Evolutionary conservation across 2,329 filamentous ascomycete species (phyloP), one percentile per base, ranked within the genome.

Genomic region (Clarireedia homoeocarpa): DNA sequence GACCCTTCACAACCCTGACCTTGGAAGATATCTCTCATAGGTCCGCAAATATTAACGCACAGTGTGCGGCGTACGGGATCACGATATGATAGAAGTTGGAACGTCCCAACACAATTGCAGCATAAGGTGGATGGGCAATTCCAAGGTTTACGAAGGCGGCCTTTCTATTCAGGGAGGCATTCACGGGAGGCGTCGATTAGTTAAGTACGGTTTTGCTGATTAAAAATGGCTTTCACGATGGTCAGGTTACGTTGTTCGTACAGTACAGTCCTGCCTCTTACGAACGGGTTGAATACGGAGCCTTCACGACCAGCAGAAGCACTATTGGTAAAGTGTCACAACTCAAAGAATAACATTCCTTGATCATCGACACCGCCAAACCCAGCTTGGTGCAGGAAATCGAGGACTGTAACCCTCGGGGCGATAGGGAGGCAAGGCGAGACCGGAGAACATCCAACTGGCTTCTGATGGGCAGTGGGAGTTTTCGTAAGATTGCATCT

Each of bases 1-100:
- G 30, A 34, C 30, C 30, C 30, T 34, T 34, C 30, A 34, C 30
- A 34, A 34, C 30, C 30, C 30, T 34, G 30, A 12, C 30, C 51
- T 54, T 54, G 39, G 44, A 54, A 49, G 51, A 49, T 53, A 44
- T 51, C 38, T 51, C 38, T 51, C 34, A 26, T 47, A 36, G 27
- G 20, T 53, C 34, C 27, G 23, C n/a, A 23, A 34, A 14, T 34
- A 34, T 34, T 34, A 34, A 34, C 30, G 30, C 30, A 34, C 30
- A 34, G 30, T 34, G 30, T 34, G 30, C 30, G 30, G 30, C 30
- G 30, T 34, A 34, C 30, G 30, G 42, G 17, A 15, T 40, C 38
- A 34, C 14, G 36, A 42, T 49, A n/a, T 54, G 52, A 54, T 49
- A 54, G 45, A 54, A 39, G 38, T 42, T 12, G 39, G 39, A 54